phyloP scores from a whole-genome alignment of 805 yeast genomes.

The Cyberlindnera maclurae region DNA sequence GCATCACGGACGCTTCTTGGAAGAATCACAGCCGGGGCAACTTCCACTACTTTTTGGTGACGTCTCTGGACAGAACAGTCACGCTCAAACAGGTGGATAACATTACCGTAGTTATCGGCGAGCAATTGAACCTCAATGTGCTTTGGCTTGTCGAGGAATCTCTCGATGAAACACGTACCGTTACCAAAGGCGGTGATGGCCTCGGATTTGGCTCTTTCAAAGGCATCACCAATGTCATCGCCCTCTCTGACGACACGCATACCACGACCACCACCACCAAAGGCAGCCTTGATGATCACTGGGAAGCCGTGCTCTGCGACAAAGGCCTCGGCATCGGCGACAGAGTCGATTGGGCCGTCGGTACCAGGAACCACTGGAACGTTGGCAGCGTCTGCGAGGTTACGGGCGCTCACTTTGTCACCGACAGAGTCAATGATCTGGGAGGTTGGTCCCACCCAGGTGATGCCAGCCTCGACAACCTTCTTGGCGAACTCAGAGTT shows the following conservation, averaged over 20 bases:
- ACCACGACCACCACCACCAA: constrained; percentile 99
- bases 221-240: constrained; percentile 87
- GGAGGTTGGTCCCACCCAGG: constrained; percentile 93
- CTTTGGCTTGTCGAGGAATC: constrained; percentile 91
- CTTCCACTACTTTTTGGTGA: constrained; percentile 97
- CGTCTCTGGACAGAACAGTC: constrained; percentile 99
- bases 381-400: constrained; percentile 66
- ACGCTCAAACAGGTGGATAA: constrained; percentile 91
- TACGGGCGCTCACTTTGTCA: constrained; percentile 93
- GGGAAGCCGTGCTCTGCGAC: constrained; percentile 87
- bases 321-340: constrained; percentile 71
- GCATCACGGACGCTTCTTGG: constrained; percentile 83
- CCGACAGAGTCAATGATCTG: constrained; percentile 90
- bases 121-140: constrained; percentile 96
- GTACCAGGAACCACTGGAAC: constrained; percentile 98
- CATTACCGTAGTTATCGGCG: constrained; percentile 92
- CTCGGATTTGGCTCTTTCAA: constrained; percentile 88
- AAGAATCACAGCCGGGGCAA: constrained; percentile 93
- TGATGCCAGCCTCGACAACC: constrained; percentile 84
- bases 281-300: constrained; percentile 96
- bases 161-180: constrained; percentile 96
- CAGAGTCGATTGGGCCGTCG: constrained; percentile 86
- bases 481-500: constrained; percentile 90
- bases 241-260: constrained; percentile 98
- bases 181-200: constrained; percentile 95